Evolutionary conservation across 2,329 filamentous ascomycete genomes (phyloP).

Genomic region (Colletotrichum spinosum): DNA sequence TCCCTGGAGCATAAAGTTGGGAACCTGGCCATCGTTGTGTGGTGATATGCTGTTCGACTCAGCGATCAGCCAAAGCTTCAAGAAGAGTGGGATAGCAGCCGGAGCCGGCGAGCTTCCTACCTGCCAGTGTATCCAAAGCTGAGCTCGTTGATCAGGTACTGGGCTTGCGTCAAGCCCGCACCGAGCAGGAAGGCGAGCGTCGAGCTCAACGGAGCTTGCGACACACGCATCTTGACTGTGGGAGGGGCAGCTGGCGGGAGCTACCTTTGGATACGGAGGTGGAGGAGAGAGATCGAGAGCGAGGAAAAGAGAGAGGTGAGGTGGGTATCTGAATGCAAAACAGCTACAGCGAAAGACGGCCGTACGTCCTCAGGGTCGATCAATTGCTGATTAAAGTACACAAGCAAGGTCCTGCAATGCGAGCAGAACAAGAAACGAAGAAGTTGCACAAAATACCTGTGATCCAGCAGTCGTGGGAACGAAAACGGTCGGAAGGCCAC

Average conservation of each 20-base stretch:
- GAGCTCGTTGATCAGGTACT: slow-evolving; percentile 77
- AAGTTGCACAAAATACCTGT: slow-evolving; percentile 21
- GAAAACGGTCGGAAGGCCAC: slow-evolving; percentile 33
- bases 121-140: slow-evolving; percentile 81
- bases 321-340: slow-evolving; percentile 19
- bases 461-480: slow-evolving; percentile 29
- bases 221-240: slow-evolving; percentile 56
- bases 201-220: slow-evolving; percentile 41
- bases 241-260: slow-evolving; percentile 16
- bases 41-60: slow-evolving; percentile 32
- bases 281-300: slow-evolving; percentile 1
- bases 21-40: slow-evolving; percentile 49
- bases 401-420: slow-evolving; percentile 31
- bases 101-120: slow-evolving; percentile 53
- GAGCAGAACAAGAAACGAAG: slow-evolving; percentile 27
- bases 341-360: slow-evolving; percentile 30
- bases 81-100: not conserved
- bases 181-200: slow-evolving; percentile 56
- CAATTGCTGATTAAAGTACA: slow-evolving; percentile 35
- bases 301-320: not conserved
- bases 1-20: slow-evolving; percentile 67
- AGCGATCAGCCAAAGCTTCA: slow-evolving; percentile 13
- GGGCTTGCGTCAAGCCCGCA: slow-evolving; percentile 66
- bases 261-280: slow-evolving; percentile 8
- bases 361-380: slow-evolving; percentile 29